These are phyloP conservation scores for Lentinula novae-zelandiae DNA, from an alignment of 1,284 basidiomycete genomes.

Conservation along the genomic window DNA sequence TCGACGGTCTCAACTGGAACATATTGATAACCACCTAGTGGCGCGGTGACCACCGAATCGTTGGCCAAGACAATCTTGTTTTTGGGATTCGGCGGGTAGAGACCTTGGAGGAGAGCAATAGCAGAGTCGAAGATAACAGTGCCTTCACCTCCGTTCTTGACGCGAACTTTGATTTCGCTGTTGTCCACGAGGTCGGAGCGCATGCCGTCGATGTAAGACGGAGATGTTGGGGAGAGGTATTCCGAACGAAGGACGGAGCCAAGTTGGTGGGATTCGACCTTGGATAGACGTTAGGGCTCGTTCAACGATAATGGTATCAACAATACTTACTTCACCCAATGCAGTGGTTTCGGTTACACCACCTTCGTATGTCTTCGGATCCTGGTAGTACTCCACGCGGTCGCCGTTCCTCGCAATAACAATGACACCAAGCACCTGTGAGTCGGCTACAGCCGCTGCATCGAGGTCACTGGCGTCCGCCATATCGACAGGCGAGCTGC, in stretches of 20 bases:
- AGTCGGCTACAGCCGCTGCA: constrained; percentile 20
- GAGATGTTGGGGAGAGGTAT: constrained; percentile 64
- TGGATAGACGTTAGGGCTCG: constrained; percentile 6
- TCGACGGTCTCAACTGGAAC: constrained; percentile 82
- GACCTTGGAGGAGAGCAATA: constrained; percentile 73
- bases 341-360: constrained; percentile 78
- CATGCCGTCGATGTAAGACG: constrained; percentile 67
- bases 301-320: neutral
- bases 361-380: constrained; percentile 66
- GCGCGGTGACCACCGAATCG: constrained; percentile 67
- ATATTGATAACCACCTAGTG: constrained; percentile 84
- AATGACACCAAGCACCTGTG: constrained; percentile 76
- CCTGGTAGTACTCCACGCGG: constrained; percentile 66
- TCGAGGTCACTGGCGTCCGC: constrained; percentile 1
- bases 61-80: constrained; percentile 78
- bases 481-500: neutral
- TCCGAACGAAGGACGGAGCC: constrained; percentile 63
- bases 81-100: constrained; percentile 70
- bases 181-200: constrained; percentile 65
- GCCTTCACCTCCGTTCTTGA: constrained; percentile 83
- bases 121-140: constrained; percentile 81
- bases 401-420: constrained; percentile 85
- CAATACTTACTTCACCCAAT: constrained; percentile 65
- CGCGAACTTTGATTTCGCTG: constrained; percentile 66
- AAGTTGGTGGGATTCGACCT: constrained; percentile 73